phyloP scores from a whole-genome alignment of 1,284 basidiomycete genomes.

The Malassezia arunalokei region DNA sequence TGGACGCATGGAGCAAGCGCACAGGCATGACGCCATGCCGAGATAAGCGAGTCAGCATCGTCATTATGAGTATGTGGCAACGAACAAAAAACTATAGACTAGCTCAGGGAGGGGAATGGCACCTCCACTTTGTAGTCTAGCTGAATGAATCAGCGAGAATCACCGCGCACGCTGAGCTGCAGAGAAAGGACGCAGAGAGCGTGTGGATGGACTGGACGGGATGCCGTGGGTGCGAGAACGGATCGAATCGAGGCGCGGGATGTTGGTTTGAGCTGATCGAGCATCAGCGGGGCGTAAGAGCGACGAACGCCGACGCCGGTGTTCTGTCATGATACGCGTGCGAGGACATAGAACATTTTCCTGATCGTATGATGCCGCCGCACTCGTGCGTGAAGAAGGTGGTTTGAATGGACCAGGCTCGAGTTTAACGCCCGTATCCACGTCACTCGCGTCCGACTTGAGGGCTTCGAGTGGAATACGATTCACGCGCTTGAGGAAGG shows the following conservation, averaged over 20 bases:
- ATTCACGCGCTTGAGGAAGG: conserved; percentile 19
- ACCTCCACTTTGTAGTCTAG: no score
- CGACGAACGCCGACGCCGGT: conserved; percentile 10
- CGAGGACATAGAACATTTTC: conserved; percentile 4
- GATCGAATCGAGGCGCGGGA: not conserved
- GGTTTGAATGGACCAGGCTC: conserved; percentile 7
- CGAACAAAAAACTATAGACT: no score
- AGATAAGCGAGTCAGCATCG: no score
- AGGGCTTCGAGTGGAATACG: conserved; percentile 12
- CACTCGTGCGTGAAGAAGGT: not conserved
- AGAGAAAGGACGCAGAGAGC: not conserved
- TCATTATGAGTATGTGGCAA: no score
- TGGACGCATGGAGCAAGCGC: no score
- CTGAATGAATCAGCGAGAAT: not conserved
- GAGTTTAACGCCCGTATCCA: not conserved
- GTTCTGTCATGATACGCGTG: not conserved
- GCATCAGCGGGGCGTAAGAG: conserved; percentile 9
- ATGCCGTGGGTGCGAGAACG: not conserved
- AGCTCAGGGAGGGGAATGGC: no score
- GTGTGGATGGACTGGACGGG: conserved; percentile 1
- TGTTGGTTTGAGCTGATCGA: not conserved
- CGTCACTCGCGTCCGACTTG: not conserved
- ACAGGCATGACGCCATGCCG: no score
- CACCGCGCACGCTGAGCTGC: not conserved
- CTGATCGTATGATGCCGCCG: not conserved